Conservation (phyloP, 192 early-diverging fungal genomes). For the Mortierella antarctica region DNA sequence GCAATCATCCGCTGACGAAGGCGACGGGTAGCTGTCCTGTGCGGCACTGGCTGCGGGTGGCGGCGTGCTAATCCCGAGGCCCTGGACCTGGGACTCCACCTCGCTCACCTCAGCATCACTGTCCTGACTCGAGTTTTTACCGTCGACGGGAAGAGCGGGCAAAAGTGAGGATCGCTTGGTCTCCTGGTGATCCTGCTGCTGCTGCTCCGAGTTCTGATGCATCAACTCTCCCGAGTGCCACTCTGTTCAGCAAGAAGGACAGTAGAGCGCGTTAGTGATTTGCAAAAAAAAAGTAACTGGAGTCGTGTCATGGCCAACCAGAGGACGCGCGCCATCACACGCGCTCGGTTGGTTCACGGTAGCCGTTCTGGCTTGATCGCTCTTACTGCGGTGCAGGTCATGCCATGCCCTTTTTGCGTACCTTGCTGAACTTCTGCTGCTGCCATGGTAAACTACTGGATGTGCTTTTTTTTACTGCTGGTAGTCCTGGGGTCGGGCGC, state of each 20-base stretch:
- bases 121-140: not conserved
- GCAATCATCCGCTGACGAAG: conserved; percentile 5
- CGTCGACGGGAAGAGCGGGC: conserved; percentile 36
- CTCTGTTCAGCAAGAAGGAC: conserved; percentile 1
- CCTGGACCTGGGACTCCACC: conserved; percentile 23
- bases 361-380: not conserved
- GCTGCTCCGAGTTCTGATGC: conserved; percentile 9
- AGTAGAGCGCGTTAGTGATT: not conserved
- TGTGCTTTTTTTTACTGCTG: not conserved
- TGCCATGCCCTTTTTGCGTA: not conserved
- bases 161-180: conserved; percentile 23
- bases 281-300: not conserved
- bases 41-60: not conserved
- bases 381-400: not conserved
- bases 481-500: not conserved
- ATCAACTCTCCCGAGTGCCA: conserved; percentile 33
- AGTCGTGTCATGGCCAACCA: not conserved
- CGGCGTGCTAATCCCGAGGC: conserved; percentile 18
- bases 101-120: not conserved
- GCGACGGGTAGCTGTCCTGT: conserved; percentile 21
- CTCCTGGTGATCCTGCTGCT: conserved; percentile 1
- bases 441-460: conserved; percentile 10
- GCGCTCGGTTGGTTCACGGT: not conserved
- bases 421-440: conserved; percentile 29
- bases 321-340: not conserved